Percentiles rank a stretch among this genome's conserved stretches.
phyloP scores from a whole-genome alignment of 495 filamentous ascomycete genomes.

The Hypoxylon lienhwacheense region DNA sequence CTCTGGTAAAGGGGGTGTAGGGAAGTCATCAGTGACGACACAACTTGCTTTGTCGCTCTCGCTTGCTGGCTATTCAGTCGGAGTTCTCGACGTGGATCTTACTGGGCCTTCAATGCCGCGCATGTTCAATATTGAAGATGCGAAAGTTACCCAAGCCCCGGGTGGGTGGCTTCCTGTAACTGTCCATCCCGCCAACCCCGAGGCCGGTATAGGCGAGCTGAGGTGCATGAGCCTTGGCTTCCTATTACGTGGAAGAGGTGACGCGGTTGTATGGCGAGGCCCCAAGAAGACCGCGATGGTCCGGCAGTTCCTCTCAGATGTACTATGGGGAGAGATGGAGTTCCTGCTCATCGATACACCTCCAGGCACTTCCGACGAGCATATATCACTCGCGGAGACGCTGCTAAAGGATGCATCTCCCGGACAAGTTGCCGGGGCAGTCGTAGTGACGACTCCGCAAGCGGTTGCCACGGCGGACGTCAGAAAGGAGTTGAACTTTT shows the following conservation, averaged over 20 bases:
- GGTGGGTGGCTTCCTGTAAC: conserved; percentile 87
- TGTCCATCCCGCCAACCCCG: conserved; percentile 63
- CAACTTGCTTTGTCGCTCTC: conserved; percentile 91
- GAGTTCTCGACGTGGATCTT: conserved; percentile 93
- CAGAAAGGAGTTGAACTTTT: conserved; percentile 95
- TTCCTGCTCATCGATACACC: conserved; percentile 95
- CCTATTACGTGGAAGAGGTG: conserved; percentile 76
- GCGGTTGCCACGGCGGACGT: conserved; percentile 92
- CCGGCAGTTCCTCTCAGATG: conserved; percentile 88
- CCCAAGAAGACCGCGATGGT: conserved; percentile 99
- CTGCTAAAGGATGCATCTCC: conserved; percentile 65
- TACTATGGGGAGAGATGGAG: conserved; percentile 85
- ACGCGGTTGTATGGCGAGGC: conserved; percentile 95
- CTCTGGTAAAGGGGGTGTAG: conserved; percentile 96
- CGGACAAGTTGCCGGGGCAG: conserved; percentile 71
- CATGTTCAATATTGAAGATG: conserved; percentile 83
- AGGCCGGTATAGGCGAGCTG: conserved; percentile 63
- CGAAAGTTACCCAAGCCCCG: conserved; percentile 86
- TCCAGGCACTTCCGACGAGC: conserved; percentile 94
- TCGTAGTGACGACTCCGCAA: conserved; percentile 95
- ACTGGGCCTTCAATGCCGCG: conserved; percentile 96
- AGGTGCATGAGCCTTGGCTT: conserved; percentile 94
- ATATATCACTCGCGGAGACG: conserved; percentile 90
- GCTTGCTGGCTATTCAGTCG: conserved; percentile 79
- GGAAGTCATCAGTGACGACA: conserved; percentile 94